Base-by-base conservation (phyloP, 768 basidiomycete species). In the Leccinellum luteum region DNA sequence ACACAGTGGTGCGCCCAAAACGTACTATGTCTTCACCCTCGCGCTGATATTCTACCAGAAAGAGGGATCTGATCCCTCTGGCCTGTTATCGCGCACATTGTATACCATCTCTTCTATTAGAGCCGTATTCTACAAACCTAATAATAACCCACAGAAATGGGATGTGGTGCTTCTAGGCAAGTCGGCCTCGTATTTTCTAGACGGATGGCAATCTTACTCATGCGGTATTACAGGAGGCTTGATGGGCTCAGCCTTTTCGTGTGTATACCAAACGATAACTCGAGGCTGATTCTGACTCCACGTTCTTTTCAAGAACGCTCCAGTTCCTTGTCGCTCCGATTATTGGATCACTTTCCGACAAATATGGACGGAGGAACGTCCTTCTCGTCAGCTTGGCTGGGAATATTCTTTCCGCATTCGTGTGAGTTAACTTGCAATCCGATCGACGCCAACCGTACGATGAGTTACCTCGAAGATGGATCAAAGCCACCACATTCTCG, bases 211-310 rank as follows among this genome's bases (percentile, higher is more conserved):
- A 12, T 27, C 25, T 45, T 23, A 19, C 59, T 65, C 54, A 71
- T n/a, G 45, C 3, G 19, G 25, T 27, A 47, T 51, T 50, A 9
- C 61, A 86, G 88, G 88, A 32, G 95, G 95, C 2, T 77, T 96
- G 41, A 92, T 97, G 88, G 95, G 95, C 21, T 95, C 94, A 13
- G 84, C 87, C 19, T 97, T 95, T 76, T 92, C 95, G 84, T 93
- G 74, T 70, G 88, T 82, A 28, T 62, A 25, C 23, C 41, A n/a
- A 66, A 23, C 57, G 66, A 19, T 63, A 73, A 50, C 73, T 75
- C 75, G 67, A 55, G 38, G 75, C 52, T 65, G 74, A 35, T 73
- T 74, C 12, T 59, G 47, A 63, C 31, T 73, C 76, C 7, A 17
- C 19, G 1, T 19, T n/a, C 19, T 61, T 63, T 57, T 79, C 51